phyloP scores from a whole-genome alignment of 192 early-diverging fungal species.

The Backusella psychrophila region DNA sequence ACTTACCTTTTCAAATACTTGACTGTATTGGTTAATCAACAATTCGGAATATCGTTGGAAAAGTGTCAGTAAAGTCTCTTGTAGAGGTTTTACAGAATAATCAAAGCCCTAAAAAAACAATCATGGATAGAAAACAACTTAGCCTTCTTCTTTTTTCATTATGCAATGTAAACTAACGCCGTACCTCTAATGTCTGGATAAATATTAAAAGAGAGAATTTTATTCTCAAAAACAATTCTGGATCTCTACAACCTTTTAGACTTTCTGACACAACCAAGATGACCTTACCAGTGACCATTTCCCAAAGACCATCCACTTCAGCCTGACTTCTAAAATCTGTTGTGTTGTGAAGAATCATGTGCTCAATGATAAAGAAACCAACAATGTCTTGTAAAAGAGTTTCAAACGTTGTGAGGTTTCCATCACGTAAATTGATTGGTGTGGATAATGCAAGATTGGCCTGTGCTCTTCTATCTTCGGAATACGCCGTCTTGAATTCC shows the following conservation, averaged over 20 bases:
- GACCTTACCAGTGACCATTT: constrained; percentile 78
- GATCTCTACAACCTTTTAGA: constrained; percentile 74
- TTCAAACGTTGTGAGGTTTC: constrained; percentile 65
- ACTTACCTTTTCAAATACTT: constrained; percentile 65
- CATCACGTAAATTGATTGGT: constrained; percentile 66
- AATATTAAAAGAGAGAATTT: constrained; percentile 80
- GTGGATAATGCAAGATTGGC: constrained; percentile 80
- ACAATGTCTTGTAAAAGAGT: constrained; percentile 85
- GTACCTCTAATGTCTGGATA: constrained; percentile 88
- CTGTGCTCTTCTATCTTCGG: constrained; percentile 90
- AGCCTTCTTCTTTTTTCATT: constrained; percentile 10
- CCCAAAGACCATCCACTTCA: constrained; percentile 90
- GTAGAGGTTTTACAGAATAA: constrained; percentile 66
- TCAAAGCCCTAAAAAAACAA: constrained; percentile 59
- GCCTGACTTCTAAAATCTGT: constrained; percentile 84
- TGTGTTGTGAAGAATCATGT: constrained; percentile 83
- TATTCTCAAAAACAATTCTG: constrained; percentile 77
- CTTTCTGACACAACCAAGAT: constrained; percentile 75
- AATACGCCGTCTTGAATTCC: constrained; percentile 85
- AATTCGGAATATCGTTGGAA: constrained; percentile 81
- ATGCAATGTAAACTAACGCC: neutral
- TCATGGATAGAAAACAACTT: neutral
- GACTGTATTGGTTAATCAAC: constrained; percentile 64
- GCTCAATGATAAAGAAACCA: constrained; percentile 96
- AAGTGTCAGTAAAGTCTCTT: constrained; percentile 70